Evolutionary conservation across 177 flowering plant species (phyloP).

Genomic region (Telopea speciosissima): DNA sequence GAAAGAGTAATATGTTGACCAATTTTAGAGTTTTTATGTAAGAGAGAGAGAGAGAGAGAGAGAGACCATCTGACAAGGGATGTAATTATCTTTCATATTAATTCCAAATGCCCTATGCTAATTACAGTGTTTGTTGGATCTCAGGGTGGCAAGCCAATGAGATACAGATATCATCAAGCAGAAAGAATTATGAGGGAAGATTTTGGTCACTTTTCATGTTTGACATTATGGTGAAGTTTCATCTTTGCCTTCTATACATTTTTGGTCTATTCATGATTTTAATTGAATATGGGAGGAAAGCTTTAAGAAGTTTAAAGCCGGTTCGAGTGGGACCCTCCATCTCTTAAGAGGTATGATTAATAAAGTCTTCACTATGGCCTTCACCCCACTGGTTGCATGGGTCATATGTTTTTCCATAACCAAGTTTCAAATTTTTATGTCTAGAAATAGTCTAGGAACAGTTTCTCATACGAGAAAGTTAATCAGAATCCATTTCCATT

Average conservation of each 20-base stretch:
- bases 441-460: neutral
- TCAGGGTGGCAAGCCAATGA: constrained; percentile 30
- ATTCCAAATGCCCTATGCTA: neutral
- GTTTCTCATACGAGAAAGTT: neutral
- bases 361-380: neutral
- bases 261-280: constrained; percentile 47
- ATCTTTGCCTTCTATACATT: constrained; percentile 38
- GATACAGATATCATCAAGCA: constrained; percentile 18
- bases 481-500: neutral
- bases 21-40: neutral
- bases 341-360: constrained; percentile 21
- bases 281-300: constrained; percentile 36
- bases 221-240: constrained; percentile 30
- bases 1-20: neutral
- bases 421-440: neutral
- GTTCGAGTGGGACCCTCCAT: constrained; percentile 42
- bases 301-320: constrained; percentile 37
- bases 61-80: neutral
- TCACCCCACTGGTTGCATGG: neutral
- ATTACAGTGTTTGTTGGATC: constrained; percentile 3
- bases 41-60: too few relatives aligned
- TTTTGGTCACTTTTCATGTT: constrained; percentile 16
- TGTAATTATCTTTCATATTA: neutral
- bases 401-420: neutral
- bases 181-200: constrained; percentile 21